Evolutionary conservation across 208 protist species (phyloP).

Genomic region (Trypanosoma brucei): DNA sequence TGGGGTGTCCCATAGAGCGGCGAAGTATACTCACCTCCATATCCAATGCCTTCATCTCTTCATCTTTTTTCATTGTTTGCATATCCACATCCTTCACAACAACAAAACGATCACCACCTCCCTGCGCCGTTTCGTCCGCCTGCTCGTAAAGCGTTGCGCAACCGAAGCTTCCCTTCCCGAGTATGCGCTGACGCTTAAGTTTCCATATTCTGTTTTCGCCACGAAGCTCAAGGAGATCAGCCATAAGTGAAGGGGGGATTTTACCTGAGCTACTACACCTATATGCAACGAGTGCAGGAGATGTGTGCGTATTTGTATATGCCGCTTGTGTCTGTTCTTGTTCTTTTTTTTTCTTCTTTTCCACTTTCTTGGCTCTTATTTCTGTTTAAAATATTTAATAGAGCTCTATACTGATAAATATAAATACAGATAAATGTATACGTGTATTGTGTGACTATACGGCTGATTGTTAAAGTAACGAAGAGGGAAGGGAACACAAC

Average conservation of each 20-base stretch:
- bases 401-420: no score
- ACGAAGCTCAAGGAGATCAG: constrained; percentile 19
- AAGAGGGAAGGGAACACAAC: no score
- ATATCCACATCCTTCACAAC: constrained; percentile 83
- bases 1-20: constrained; percentile 43
- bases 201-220: constrained; percentile 17
- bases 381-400: no score
- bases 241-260: not conserved
- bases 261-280: no score
- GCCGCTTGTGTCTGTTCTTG: no score
- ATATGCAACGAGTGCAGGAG: no score
- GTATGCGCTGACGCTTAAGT: constrained; percentile 49
- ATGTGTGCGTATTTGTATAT: not conserved
- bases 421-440: no score
- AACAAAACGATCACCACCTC: constrained; percentile 17
- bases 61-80: constrained; percentile 57
- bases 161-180: constrained; percentile 81
- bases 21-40: constrained; percentile 57
- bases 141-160: constrained; percentile 66
- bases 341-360: no score
- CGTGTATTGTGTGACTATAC: no score
- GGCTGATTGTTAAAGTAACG: no score
- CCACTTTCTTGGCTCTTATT: no score
- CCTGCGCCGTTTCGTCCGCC: not conserved
- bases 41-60: constrained; percentile 53